phyloP scores from a whole-genome alignment of 2,329 filamentous ascomycete species.

The Sclerotinia borealis region DNA sequence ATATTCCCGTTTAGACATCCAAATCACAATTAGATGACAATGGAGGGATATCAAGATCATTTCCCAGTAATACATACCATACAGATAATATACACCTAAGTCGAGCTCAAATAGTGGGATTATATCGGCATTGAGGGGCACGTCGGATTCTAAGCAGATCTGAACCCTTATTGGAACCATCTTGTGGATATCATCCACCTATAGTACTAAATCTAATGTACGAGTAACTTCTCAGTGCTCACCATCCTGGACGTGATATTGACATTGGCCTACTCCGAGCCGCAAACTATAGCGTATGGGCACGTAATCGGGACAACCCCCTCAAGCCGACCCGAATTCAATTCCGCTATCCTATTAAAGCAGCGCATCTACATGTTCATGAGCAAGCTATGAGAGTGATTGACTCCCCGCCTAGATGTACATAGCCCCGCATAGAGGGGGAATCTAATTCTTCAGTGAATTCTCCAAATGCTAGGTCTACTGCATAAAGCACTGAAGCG shows the following conservation, averaged over 20 bases:
- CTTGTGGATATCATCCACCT: neutral
- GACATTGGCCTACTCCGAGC: neutral
- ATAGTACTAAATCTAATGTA: neutral
- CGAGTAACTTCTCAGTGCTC: neutral
- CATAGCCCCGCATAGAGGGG: neutral
- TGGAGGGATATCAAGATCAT: neutral
- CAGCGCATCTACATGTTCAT: neutral
- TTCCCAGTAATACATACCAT: neutral
- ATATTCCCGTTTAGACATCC: fast-evolving
- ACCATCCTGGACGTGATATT: neutral
- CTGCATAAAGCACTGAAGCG: no score
- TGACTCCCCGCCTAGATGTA: neutral
- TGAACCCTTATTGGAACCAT: neutral
- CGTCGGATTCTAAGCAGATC: neutral
- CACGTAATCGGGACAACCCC: neutral
- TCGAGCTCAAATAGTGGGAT: neutral
- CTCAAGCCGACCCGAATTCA: neutral
- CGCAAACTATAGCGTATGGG: neutral
- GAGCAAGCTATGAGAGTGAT: neutral
- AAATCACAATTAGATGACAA: neutral
- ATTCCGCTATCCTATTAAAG: neutral
- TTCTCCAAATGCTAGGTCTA: neutral
- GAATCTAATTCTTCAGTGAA: neutral
- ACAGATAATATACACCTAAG: neutral
- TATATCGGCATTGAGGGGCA: neutral